Conservation (phyloP, 768 basidiomycete species). For the Psilocybe tampanensis region DNA sequence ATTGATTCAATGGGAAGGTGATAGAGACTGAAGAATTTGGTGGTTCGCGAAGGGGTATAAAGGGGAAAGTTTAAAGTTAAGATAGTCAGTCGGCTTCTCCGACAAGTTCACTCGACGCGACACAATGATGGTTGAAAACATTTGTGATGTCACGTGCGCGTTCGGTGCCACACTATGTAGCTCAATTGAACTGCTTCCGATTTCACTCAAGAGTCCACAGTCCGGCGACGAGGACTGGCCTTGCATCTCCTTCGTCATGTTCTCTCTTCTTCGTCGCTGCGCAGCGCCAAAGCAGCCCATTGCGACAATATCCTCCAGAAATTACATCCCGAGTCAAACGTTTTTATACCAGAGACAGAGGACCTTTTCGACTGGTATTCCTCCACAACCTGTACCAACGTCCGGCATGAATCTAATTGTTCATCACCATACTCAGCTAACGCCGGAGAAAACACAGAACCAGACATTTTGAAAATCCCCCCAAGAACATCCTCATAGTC, state of each 20-base stretch:
- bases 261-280: conserved; percentile 17
- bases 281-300: neutral
- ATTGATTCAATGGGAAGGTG: neutral
- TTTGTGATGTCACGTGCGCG: conserved; percentile 31
- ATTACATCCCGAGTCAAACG: neutral
- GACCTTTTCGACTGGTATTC: conserved; percentile 12
- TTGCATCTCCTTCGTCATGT: conserved; percentile 8
- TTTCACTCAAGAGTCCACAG: neutral
- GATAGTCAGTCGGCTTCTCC: neutral
- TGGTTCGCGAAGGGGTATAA: neutral
- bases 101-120: conserved; percentile 13
- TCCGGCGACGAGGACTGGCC: neutral
- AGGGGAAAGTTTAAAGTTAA: neutral
- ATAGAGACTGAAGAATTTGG: neutral
- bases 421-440: conserved; percentile 23
- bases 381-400: conserved; percentile 27
- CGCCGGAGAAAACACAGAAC: conserved; percentile 38
- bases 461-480: conserved; percentile 38
- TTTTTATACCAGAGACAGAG: neutral
- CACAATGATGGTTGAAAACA: conserved; percentile 27
- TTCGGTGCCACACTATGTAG: neutral
- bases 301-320: neutral
- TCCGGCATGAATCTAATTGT: conserved; percentile 24
- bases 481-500: conserved; percentile 71
- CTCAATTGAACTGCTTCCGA: neutral